phyloP scores from a whole-genome alignment of 139 green algal species.

The Chlamydomonas incerta region DNA sequence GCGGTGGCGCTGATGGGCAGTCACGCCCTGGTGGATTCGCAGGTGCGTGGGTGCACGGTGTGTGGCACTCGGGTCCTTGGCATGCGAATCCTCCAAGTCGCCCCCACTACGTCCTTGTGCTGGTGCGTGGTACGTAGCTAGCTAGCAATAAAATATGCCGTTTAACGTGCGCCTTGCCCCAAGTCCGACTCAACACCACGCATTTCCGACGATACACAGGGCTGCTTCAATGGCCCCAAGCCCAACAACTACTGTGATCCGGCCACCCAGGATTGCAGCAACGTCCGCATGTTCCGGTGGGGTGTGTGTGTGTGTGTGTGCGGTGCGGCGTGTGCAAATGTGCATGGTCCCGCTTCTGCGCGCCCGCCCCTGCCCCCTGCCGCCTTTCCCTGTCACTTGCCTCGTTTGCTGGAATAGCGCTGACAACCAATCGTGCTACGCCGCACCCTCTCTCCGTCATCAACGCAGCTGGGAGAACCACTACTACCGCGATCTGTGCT shows the following conservation, averaged over 20 bases:
- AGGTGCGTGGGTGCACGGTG: background rate
- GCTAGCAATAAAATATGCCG: too few species aligned
- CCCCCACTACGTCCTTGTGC: too few species aligned
- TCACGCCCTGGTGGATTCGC: background rate
- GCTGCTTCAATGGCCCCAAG: background rate
- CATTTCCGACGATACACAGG: too few species aligned
- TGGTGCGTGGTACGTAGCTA: too few species aligned
- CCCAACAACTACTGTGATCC: slow-evolving; percentile 10
- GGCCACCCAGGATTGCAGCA: background rate
- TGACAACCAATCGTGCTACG: too few species aligned
- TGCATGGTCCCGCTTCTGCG: background rate
- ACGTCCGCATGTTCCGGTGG: slow-evolving; percentile 24
- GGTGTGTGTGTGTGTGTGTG: background rate
- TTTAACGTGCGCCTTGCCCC: too few species aligned
- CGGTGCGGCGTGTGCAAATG: background rate
- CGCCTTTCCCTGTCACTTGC: too few species aligned
- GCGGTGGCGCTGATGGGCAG: slow-evolving; percentile 8
- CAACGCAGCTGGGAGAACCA: slow-evolving; percentile 3
- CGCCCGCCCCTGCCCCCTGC: too few species aligned
- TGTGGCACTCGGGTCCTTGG: background rate
- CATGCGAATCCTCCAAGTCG: background rate
- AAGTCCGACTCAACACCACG: too few species aligned
- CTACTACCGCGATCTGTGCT: slow-evolving; percentile 17
- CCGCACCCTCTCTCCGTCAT: background rate
- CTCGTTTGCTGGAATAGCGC: too few species aligned